phyloP scores from a whole-genome alignment of 2,329 filamentous ascomycete species.

The Tolypocladium guangdongense region DNA sequence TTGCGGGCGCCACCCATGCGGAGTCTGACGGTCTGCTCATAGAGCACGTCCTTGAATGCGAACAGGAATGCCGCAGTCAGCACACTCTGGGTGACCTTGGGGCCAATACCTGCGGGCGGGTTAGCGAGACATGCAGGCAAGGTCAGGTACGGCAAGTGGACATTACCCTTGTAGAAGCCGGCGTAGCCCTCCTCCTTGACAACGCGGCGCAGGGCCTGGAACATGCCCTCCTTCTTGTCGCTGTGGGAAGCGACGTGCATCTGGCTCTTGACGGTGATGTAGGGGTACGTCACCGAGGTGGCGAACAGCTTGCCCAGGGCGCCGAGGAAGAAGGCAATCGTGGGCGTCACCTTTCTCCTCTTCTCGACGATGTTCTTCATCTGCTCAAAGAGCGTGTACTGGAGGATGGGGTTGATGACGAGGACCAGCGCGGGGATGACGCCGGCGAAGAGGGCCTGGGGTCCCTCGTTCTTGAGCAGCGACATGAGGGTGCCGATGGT shows the following conservation, averaged over 20 bases:
- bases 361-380: slow-evolving; percentile 84
- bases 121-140: slow-evolving; percentile 2
- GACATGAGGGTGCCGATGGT: slow-evolving; percentile 74
- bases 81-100: slow-evolving; percentile 95
- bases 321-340: slow-evolving; percentile 81
- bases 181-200: slow-evolving; percentile 82
- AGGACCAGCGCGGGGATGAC: slow-evolving; percentile 87
- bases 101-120: slow-evolving; percentile 61
- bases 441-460: slow-evolving; percentile 76
- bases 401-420: slow-evolving; percentile 95
- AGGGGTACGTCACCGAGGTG: slow-evolving; percentile 90
- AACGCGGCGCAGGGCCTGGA: slow-evolving; percentile 65
- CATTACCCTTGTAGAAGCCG: slow-evolving; percentile 82
- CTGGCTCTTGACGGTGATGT: slow-evolving; percentile 96
- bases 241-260: slow-evolving; percentile 83
- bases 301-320: slow-evolving; percentile 91
- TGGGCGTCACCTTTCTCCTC: slow-evolving; percentile 63
- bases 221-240: slow-evolving; percentile 70
- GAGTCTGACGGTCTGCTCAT: slow-evolving; percentile 66
- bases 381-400: slow-evolving; percentile 98
- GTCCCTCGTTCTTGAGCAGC: slow-evolving; percentile 75
- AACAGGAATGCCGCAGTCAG: slow-evolving; percentile 94
- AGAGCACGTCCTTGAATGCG: slow-evolving; percentile 94
- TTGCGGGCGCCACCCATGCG: slow-evolving; percentile 35
- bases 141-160: background rate